These are phyloP conservation scores for Microstroma glucosiphilum DNA, from an alignment of 1,284 basidiomycete genomes.

Conservation along the genomic window DNA sequence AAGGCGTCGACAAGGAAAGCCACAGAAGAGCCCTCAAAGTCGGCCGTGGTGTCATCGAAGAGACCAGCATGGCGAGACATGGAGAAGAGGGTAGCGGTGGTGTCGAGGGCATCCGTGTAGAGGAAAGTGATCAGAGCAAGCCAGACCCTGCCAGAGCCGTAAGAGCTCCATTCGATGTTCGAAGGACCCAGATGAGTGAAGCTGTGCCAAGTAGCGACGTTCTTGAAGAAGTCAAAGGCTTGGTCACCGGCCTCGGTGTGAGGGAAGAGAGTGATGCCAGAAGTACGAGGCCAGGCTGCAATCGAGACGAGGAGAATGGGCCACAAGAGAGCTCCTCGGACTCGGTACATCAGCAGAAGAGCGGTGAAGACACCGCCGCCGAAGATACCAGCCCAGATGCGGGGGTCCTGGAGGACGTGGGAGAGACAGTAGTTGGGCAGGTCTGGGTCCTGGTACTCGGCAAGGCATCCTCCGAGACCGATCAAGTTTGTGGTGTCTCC, in stretches of 20 bases:
- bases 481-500: constrained; percentile 68
- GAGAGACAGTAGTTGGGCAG: constrained; percentile 59
- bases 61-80: constrained; percentile 89
- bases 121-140: constrained; percentile 75
- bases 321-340: constrained; percentile 75
- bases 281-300: constrained; percentile 78
- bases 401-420: constrained; percentile 67
- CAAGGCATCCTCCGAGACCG: constrained; percentile 69
- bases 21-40: constrained; percentile 78
- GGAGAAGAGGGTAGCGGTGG: constrained; percentile 72
- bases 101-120: constrained; percentile 64
- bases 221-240: constrained; percentile 77
- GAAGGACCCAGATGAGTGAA: constrained; percentile 54
- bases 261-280: constrained; percentile 75
- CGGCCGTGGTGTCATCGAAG: constrained; percentile 73
- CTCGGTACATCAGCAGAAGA: constrained; percentile 70
- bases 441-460: constrained; percentile 43
- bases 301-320: constrained; percentile 74
- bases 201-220: constrained; percentile 66
- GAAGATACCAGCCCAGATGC: constrained; percentile 83
- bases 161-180: constrained; percentile 57
- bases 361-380: constrained; percentile 64
- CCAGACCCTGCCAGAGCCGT: constrained; percentile 70
- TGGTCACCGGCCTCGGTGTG: constrained; percentile 64
- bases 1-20: constrained; percentile 68